phyloP scores from a whole-genome alignment of 495 filamentous ascomycete genomes.

The Aspergillus heteromorphus region DNA sequence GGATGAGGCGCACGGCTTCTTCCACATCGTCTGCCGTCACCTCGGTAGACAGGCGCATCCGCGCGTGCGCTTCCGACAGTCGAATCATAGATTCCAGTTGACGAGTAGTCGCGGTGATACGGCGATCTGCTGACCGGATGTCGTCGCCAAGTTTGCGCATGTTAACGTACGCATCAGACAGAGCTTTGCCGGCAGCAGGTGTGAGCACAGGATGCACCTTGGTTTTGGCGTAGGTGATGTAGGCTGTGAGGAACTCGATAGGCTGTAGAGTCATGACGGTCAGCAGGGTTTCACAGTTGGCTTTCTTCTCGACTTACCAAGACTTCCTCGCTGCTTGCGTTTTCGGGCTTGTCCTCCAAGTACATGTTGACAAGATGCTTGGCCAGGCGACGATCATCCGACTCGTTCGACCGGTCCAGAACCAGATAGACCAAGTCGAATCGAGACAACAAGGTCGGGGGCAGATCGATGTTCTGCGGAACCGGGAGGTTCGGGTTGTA shows the following conservation, averaged over 20 bases:
- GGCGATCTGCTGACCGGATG: slow-evolving; percentile 85
- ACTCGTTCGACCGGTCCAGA: slow-evolving; percentile 86
- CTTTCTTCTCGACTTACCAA: slow-evolving; percentile 54
- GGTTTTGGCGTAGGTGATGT: slow-evolving; percentile 94
- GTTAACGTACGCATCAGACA: slow-evolving; percentile 83
- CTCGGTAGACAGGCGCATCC: slow-evolving; percentile 76
- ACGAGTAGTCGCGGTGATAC: slow-evolving; percentile 94
- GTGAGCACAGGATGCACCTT: slow-evolving; percentile 79
- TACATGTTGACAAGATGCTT: slow-evolving; percentile 96
- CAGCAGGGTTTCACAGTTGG: neutral
- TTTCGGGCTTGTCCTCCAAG: slow-evolving; percentile 84
- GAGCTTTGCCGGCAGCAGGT: slow-evolving; percentile 67
- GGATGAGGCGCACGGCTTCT: slow-evolving; percentile 89
- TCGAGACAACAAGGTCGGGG: slow-evolving; percentile 87
- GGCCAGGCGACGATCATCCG: slow-evolving; percentile 78
- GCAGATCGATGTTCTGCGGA: slow-evolving; percentile 96
- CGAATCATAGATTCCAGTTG: slow-evolving; percentile 98
- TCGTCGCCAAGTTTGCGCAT: slow-evolving; percentile 96
- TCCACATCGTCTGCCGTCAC: slow-evolving; percentile 81
- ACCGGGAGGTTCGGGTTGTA: slow-evolving; percentile 95
- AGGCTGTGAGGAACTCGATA: slow-evolving; percentile 90
- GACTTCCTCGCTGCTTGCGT: slow-evolving; percentile 70
- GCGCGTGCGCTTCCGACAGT: slow-evolving; percentile 90
- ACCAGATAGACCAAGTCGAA: slow-evolving; percentile 97
- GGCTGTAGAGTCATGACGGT: slow-evolving; percentile 47